phyloP scores from a whole-genome alignment of 2,329 filamentous ascomycete genomes.

The Alternaria sp. region DNA sequence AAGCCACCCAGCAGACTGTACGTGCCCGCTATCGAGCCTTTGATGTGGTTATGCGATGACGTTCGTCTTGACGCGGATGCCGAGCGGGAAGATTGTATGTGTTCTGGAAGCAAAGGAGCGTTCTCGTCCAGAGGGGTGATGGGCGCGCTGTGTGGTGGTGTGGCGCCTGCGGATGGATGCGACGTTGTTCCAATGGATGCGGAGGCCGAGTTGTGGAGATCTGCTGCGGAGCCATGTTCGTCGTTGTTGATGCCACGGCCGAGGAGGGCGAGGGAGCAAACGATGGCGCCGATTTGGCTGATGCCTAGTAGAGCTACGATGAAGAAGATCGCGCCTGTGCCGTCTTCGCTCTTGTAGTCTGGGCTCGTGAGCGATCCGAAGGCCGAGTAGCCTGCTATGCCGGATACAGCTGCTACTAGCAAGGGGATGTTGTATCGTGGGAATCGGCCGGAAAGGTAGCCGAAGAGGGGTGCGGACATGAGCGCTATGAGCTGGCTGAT shows the following conservation, averaged over 20 bases:
- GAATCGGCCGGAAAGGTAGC: slow-evolving; percentile 77
- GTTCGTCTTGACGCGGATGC: not conserved
- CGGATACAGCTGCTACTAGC: slow-evolving; percentile 72
- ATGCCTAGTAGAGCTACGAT: slow-evolving; percentile 83
- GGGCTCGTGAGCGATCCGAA: slow-evolving; percentile 81
- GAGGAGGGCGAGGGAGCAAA: slow-evolving; percentile 89
- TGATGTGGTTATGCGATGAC: slow-evolving; percentile 64
- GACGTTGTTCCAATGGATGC: slow-evolving; percentile 20
- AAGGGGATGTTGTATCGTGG: slow-evolving; percentile 73
- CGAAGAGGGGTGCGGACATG: slow-evolving; percentile 84
- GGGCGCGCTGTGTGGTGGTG: slow-evolving; percentile 39
- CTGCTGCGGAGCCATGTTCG: slow-evolving; percentile 26
- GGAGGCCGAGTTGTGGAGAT: not conserved
- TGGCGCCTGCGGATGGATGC: slow-evolving; percentile 43
- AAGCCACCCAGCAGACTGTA: slow-evolving; percentile 91
- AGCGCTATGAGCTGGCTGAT: slow-evolving; percentile 87
- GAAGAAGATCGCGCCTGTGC: slow-evolving; percentile 72
- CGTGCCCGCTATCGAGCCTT: slow-evolving; percentile 92
- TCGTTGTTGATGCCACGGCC: slow-evolving; percentile 75
- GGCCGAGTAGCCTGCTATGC: slow-evolving; percentile 76
- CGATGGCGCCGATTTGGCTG: slow-evolving; percentile 94
- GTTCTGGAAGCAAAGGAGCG: slow-evolving; percentile 33
- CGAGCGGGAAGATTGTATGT: slow-evolving; percentile 3
- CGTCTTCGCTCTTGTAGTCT: slow-evolving; percentile 73
- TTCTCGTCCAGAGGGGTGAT: slow-evolving; percentile 38